Conservation (phyloP, 257 asterid species). For the Phtheirospermum japonicum region DNA sequence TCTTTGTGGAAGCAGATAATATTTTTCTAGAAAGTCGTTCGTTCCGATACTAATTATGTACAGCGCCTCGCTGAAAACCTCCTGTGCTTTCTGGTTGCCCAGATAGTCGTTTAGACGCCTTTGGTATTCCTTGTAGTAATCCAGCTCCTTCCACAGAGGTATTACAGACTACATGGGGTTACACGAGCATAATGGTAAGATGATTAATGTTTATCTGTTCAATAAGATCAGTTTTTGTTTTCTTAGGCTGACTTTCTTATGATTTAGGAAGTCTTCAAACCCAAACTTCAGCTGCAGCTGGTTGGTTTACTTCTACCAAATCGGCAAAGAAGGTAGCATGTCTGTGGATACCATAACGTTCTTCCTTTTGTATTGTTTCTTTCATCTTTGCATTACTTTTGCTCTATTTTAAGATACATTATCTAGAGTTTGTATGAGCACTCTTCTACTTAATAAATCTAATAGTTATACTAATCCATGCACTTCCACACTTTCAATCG, state of each 20-base stretch:
- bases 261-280: constrained; percentile 50
- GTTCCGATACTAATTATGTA: constrained; percentile 67
- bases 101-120: constrained; percentile 37
- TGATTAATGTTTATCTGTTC: constrained; percentile 20
- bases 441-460: not conserved
- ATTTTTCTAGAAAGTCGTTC: constrained; percentile 74
- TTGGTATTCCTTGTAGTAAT: constrained; percentile 60
- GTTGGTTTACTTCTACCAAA: constrained; percentile 88
- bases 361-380: constrained; percentile 19
- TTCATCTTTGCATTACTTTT: constrained; percentile 7
- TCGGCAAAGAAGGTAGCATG: constrained; percentile 78
- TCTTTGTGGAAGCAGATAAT: constrained; percentile 50
- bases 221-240: not conserved
- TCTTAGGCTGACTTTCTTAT: constrained; percentile 31
- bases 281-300: constrained; percentile 73
- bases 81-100: constrained; percentile 47
- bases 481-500: no score
- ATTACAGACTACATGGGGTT: constrained; percentile 66
- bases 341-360: constrained; percentile 6
- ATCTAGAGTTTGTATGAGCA: not conserved
- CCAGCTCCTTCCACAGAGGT: constrained; percentile 62
- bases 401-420: not conserved
- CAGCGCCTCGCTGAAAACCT: constrained; percentile 49
- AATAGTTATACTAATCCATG: no score
- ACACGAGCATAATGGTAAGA: constrained; percentile 69